Conservation (phyloP, 768 basidiomycete genomes). For the Tulasnella sp. region DNA sequence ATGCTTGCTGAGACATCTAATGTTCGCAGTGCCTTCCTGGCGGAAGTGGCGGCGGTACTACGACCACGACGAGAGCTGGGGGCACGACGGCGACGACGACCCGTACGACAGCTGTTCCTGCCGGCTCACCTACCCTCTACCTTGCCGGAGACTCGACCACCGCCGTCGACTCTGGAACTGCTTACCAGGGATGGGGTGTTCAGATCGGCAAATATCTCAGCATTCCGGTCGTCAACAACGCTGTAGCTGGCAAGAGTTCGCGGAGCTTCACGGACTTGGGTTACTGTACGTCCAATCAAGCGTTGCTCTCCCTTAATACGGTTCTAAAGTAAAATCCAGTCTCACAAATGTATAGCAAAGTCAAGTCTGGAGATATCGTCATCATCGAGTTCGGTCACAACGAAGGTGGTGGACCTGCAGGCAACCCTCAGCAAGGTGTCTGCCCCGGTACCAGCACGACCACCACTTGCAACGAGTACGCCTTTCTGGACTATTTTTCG, state of each 20-base stretch:
- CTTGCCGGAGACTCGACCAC: background rate
- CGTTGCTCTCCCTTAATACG: background rate
- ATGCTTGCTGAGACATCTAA: too few species aligned
- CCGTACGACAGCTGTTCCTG: background rate
- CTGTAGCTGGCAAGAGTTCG: background rate
- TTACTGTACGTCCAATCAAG: background rate
- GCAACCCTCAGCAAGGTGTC: background rate
- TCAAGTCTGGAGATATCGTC: background rate
- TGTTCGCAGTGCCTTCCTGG: background rate
- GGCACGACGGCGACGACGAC: background rate
- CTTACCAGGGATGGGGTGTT: background rate
- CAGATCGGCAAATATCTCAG: constrained; percentile 2
- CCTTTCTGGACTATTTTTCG: too few species aligned
- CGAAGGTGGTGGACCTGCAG: constrained; percentile 1
- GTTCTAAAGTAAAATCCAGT: background rate
- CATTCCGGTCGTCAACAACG: constrained; percentile 5
- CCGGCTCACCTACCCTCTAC: background rate
- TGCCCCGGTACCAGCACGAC: background rate
- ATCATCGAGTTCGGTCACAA: constrained; percentile 9
- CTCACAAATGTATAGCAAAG: background rate
- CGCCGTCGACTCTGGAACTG: background rate
- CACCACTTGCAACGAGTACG: background rate
- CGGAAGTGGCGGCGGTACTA: background rate
- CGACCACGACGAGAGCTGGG: background rate
- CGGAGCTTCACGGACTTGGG: background rate